phyloP scores from a whole-genome alignment of 2,329 filamentous ascomycete genomes.

The Dactylellina leptospora region DNA sequence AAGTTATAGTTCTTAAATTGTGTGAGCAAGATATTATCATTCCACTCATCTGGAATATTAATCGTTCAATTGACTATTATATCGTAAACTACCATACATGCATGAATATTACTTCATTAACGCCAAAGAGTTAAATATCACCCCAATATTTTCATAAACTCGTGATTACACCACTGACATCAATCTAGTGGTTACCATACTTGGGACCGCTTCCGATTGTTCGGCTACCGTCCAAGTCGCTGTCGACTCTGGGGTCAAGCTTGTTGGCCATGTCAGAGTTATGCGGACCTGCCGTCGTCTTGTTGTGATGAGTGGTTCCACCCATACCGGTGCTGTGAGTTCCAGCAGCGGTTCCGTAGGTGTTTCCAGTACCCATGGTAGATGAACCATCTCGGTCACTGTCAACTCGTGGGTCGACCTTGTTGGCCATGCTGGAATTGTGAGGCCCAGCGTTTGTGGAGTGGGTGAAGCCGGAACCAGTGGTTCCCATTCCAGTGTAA shows the following conservation, averaged over 20 bases:
- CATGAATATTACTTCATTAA: constrained; percentile 19
- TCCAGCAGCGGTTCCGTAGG: constrained; percentile 21
- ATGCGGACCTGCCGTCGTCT: constrained; percentile 60
- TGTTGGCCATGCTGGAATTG: constrained; percentile 60
- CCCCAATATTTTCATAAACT: constrained; percentile 3
- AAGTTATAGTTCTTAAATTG: too few relatives aligned
- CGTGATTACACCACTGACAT: too few relatives aligned
- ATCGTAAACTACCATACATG: not conserved
- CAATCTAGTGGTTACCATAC: constrained; percentile 20
- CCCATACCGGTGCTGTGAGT: constrained; percentile 15
- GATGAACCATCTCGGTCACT: constrained; percentile 57
- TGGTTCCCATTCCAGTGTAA: not conserved
- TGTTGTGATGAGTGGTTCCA: constrained; percentile 46
- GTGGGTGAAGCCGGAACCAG: constrained; percentile 13
- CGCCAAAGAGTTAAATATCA: constrained; percentile 13
- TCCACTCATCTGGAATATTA: too few relatives aligned
- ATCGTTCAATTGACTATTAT: not conserved
- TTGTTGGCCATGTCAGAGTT: constrained; percentile 58
- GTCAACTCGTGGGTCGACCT: constrained; percentile 61
- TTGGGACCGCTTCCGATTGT: constrained; percentile 56
- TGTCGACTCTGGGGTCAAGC: constrained; percentile 56
- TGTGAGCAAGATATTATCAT: too few relatives aligned
- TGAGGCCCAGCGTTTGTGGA: constrained; percentile 59
- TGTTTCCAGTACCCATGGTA: constrained; percentile 23
- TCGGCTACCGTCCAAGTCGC: constrained; percentile 55